Evolutionary conservation across 805 yeast genomes (phyloP).

Genomic region (Metschnikowia santaceciliae): DNA sequence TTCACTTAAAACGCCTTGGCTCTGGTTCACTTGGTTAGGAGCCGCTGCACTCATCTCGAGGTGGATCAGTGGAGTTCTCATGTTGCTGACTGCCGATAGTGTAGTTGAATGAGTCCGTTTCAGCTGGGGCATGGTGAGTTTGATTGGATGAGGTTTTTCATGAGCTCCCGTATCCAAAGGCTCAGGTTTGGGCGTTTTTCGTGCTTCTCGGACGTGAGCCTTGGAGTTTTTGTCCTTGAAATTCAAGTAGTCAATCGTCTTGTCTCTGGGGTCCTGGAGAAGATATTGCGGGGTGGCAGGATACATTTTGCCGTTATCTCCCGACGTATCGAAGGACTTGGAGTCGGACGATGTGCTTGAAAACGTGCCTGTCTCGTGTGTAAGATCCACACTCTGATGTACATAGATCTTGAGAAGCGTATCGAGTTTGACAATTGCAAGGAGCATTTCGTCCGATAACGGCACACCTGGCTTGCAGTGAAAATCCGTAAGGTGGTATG

Average conservation of each 20-base stretch:
- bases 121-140: constrained; percentile 16
- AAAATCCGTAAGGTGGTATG: constrained; percentile 66
- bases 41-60: too few relatives aligned
- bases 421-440: constrained; percentile 29
- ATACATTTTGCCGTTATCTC: constrained; percentile 42
- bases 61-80: constrained; percentile 6
- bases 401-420: constrained; percentile 34
- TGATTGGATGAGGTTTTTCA: constrained; percentile 8
- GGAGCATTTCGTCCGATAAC: constrained; percentile 47
- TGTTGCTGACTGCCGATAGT: constrained; percentile 1
- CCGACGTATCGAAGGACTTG: constrained; percentile 47
- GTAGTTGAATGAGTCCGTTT: constrained; percentile 9
- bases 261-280: constrained; percentile 41
- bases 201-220: background rate
- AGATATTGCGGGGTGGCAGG: constrained; percentile 71
- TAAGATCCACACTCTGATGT: constrained; percentile 30
- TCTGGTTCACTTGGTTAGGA: too few relatives aligned
- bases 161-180: background rate
- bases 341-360: constrained; percentile 54
- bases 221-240: constrained; percentile 40
- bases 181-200: background rate
- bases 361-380: constrained; percentile 30
- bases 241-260: constrained; percentile 50
- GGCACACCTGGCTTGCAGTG: constrained; percentile 56
- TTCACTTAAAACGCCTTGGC: too few relatives aligned